phyloP scores from a whole-genome alignment of 306 rosid species.

The Begonia fuchsioides region DNA sequence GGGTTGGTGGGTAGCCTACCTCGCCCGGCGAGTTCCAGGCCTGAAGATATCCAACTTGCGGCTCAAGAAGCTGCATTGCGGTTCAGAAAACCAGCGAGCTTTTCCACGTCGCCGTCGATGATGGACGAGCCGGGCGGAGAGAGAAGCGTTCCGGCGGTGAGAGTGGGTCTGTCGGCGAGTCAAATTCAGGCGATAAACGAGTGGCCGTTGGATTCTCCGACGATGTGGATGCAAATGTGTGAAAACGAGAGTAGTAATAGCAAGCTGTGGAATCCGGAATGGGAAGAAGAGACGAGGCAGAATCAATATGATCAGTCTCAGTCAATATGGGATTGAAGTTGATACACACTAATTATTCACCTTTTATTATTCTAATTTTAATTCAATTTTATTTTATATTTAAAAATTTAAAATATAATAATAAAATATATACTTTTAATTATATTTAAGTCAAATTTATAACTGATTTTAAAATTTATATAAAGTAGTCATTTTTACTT shows the following conservation, averaged over 20 bases:
- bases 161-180: slow-evolving; percentile 48
- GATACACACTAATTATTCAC: no score
- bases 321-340: no score
- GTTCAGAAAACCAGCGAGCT: slow-evolving; percentile 6
- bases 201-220: slow-evolving; percentile 78
- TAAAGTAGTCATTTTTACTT: no score
- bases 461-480: no score
- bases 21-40: slow-evolving; percentile 26
- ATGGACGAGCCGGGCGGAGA: not conserved
- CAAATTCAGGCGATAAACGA: slow-evolving; percentile 87
- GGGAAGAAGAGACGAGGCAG: slow-evolving; percentile 4
- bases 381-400: no score
- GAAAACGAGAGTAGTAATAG: slow-evolving; percentile 5
- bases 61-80: slow-evolving; percentile 65
- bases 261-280: no score
- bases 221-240: slow-evolving; percentile 78
- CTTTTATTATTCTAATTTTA: no score
- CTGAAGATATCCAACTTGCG: slow-evolving; percentile 47
- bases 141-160: slow-evolving; percentile 9
- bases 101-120: no score
- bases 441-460: no score
- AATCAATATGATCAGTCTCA: not conserved
- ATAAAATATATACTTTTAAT: no score
- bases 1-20: slow-evolving; percentile 37
- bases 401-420: no score